phyloP scores from a whole-genome alignment of 164 flowering plant genomes.

The Nymphaea colorata region DNA sequence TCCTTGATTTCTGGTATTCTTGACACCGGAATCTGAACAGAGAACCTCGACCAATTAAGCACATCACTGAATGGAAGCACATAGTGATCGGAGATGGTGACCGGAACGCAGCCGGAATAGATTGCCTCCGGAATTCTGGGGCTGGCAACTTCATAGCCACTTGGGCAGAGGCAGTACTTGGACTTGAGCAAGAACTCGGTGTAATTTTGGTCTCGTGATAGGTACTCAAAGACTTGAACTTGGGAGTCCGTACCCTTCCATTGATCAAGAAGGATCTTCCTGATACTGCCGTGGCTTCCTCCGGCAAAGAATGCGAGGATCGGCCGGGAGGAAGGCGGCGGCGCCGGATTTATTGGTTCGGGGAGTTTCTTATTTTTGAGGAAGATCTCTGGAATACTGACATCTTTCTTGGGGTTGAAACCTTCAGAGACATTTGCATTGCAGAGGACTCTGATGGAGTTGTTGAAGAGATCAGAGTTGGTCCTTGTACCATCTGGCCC shows the following conservation, averaged over 20 bases:
- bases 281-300: slow-evolving; percentile 55
- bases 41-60: slow-evolving; percentile 53
- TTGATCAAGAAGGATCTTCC: slow-evolving; percentile 39
- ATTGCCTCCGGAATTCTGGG: slow-evolving; percentile 67
- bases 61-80: slow-evolving; percentile 71
- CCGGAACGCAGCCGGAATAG: slow-evolving; percentile 66
- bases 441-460: slow-evolving; percentile 64
- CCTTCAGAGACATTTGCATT: slow-evolving; percentile 85
- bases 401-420: slow-evolving; percentile 64
- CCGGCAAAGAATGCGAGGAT: slow-evolving; percentile 77
- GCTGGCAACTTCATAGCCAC: slow-evolving; percentile 83
- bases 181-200: slow-evolving; percentile 33
- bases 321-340: slow-evolving; percentile 24
- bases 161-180: slow-evolving; percentile 73
- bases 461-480: slow-evolving; percentile 38
- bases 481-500: slow-evolving; percentile 45
- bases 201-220: slow-evolving; percentile 42
- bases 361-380: slow-evolving; percentile 10
- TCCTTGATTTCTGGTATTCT: slow-evolving; percentile 55
- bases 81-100: slow-evolving; percentile 43
- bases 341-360: slow-evolving; percentile 18
- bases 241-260: slow-evolving; percentile 51
- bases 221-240: slow-evolving; percentile 46
- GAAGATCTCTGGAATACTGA: slow-evolving; percentile 53
- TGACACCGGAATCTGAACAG: slow-evolving; percentile 31